These are phyloP conservation scores for Urostyla sp. DNA, from an alignment of 73 alveolate species.

Conservation along the genomic window DNA sequence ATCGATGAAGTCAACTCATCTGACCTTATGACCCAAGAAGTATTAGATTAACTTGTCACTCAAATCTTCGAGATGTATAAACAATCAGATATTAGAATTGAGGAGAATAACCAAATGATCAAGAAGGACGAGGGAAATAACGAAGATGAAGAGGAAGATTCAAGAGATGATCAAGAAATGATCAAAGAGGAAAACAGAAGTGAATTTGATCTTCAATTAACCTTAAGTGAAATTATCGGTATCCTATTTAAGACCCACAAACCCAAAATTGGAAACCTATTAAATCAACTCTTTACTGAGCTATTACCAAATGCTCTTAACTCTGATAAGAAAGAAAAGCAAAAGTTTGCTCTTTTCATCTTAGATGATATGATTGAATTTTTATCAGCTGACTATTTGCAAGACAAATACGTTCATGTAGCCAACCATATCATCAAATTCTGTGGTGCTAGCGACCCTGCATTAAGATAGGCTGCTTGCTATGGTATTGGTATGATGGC, in stretches of 20 bases:
- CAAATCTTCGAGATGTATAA: slow-evolving; percentile 63
- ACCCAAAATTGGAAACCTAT: slow-evolving; percentile 51
- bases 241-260: slow-evolving; percentile 87
- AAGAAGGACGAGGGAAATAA: slow-evolving; percentile 58
- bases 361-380: slow-evolving; percentile 97
- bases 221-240: slow-evolving; percentile 87
- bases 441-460: slow-evolving; percentile 77
- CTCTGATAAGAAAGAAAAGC: slow-evolving; percentile 40
- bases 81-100: slow-evolving; percentile 78
- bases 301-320: slow-evolving; percentile 52
- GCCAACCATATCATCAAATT: slow-evolving; percentile 77
- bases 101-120: slow-evolving; percentile 67
- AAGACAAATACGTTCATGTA: slow-evolving; percentile 61
- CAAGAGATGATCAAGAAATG: slow-evolving; percentile 73
- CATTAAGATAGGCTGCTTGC: slow-evolving; percentile 95
- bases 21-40: slow-evolving; percentile 20
- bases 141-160: slow-evolving; percentile 83
- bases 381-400: slow-evolving; percentile 86
- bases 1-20: slow-evolving; percentile 58
- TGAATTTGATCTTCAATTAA: slow-evolving; percentile 83
- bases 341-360: slow-evolving; percentile 93
- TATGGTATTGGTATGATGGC: slow-evolving; percentile 97
- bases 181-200: slow-evolving; percentile 74
- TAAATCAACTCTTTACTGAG: slow-evolving; percentile 19
- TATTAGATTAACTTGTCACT: slow-evolving; percentile 44